Conservation (phyloP, 1,284 basidiomycete genomes). For the Laetiporus sulphureus region DNA sequence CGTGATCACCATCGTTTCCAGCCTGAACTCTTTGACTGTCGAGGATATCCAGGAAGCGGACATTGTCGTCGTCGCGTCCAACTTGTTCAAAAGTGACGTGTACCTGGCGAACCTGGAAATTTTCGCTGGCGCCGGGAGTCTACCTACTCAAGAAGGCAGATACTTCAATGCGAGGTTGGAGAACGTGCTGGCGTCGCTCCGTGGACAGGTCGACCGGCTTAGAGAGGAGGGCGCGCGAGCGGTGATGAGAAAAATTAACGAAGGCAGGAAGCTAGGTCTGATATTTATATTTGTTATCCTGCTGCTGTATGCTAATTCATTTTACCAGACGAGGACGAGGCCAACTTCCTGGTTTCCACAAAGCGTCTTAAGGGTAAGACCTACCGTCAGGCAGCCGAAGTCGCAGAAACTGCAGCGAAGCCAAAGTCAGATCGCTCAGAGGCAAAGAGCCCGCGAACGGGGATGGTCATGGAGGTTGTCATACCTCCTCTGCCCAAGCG, state of each 20-base stretch:
- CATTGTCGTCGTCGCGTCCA: constrained; percentile 83
- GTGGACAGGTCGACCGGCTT: constrained; percentile 61
- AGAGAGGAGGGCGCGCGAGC: constrained; percentile 53
- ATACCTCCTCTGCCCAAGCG: constrained; percentile 26
- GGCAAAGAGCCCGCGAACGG: constrained; percentile 25
- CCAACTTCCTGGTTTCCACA: constrained; percentile 41
- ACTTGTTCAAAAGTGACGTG: constrained; percentile 70
- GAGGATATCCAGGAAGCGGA: constrained; percentile 78
- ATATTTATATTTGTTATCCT: constrained; percentile 1
- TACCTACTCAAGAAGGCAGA: constrained; percentile 68
- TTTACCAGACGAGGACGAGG: constrained; percentile 36
- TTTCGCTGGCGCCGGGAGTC: constrained; percentile 57
- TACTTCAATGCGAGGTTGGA: constrained; percentile 82
- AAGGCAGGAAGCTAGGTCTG: constrained; percentile 53
- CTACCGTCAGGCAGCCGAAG: constrained; percentile 50
- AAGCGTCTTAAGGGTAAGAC: constrained; percentile 72
- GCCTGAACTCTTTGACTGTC: constrained; percentile 74
- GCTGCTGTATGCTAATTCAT: constrained; percentile 5
- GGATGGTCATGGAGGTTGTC: constrained; percentile 47
- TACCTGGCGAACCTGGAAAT: constrained; percentile 75
- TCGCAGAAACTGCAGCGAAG: constrained; percentile 21
- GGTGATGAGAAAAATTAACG: constrained; percentile 57
- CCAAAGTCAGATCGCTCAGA: too few relatives aligned
- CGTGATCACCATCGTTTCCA: constrained; percentile 64
- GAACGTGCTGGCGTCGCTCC: constrained; percentile 50